Evolutionary conservation across 225 moss, liverwort and hornwort genomes (phyloP).

Genomic region (Sphagnum tenellum): DNA sequence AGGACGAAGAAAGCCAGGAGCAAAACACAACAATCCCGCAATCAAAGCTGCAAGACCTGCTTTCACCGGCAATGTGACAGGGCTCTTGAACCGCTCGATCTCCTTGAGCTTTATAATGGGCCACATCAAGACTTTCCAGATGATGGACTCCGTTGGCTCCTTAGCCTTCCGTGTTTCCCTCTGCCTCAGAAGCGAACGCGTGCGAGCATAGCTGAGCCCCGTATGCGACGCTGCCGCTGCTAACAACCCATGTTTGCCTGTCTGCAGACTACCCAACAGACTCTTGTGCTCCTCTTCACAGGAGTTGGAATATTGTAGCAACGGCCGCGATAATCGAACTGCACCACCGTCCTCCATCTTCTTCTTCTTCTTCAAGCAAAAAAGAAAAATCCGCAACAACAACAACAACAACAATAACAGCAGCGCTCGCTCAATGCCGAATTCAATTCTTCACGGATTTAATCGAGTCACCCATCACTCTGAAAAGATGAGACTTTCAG

Average conservation of each 20-base stretch:
- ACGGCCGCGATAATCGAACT: too few species aligned
- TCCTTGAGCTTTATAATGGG: conserved; percentile 8
- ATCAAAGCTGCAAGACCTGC: conserved; percentile 60
- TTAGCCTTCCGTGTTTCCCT: conserved; percentile 6
- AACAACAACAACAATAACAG: too few species aligned
- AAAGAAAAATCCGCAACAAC: too few species aligned
- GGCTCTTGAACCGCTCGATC: conserved; percentile 3
- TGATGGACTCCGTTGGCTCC: conserved; percentile 7
- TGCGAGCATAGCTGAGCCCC: conserved; percentile 42
- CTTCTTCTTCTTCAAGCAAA: too few species aligned
- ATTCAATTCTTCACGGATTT: too few species aligned
- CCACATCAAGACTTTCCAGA: conserved; percentile 4
- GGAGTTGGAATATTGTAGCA: too few species aligned
- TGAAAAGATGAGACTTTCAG: too few species aligned
- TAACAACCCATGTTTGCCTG: conserved; percentile 30
- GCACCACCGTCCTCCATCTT: too few species aligned
- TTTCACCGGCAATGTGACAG: conserved; percentile 34
- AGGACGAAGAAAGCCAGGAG: conserved; percentile 35
- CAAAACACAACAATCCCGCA: conserved; percentile 42
- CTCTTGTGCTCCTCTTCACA: conserved; percentile 17
- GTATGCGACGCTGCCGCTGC: conserved; percentile 35
- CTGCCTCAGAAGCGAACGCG: conserved; percentile 22
- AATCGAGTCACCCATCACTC: too few species aligned
- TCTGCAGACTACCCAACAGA: conserved; percentile 20
- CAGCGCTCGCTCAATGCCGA: too few species aligned